Base-by-base conservation (phyloP, 805 yeast species). In the Nakazawaea populi region DNA sequence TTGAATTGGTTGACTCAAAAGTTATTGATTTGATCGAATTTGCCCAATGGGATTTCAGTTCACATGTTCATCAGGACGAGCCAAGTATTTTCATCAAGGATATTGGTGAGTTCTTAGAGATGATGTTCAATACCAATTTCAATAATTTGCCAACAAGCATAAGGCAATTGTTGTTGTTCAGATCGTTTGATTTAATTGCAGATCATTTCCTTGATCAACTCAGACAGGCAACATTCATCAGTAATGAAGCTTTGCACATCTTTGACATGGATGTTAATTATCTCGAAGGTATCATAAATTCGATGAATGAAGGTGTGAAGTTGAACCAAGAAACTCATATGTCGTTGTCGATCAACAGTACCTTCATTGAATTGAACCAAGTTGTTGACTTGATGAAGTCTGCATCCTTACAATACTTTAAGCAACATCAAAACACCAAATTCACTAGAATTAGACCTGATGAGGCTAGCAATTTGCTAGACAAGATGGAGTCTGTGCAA, bases 101-200 rank as follows among this genome's bases (percentile, higher is more conserved):
- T 66, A 81, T 91, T 73, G 91, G 96, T 14, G 80, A 85, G 52
- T 94, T 85, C 65, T 74, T 92, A 61, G 87, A 87, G 56, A 88
- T 89, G 67, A 79, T 91, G 76, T 89, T 92, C 62, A 81, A 85
- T 48, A 84, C 96, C 1, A 89, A 95, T 12, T 80, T 94, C 58
- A 83, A 86, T 9, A 87, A 86, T 53, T 72, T 94, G 44, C 97
- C 98, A 0, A 76, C 76, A 43, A 78, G 87, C 5, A 83, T 92
- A 52, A 80, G 87, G 57, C 83, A 92, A 3, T 70, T 90, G 53
- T 79, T 95, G n/a, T 77, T 91, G 54, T 83, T 89, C 56, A 79
- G 96, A 61, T 89, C 92, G 30, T 89, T 88, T 63, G 98, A 91
- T 69, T 83, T 87, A 56, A 77, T 94, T 53, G 83, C 95, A 0